These are phyloP conservation scores for Yamadazyma membranifaciens DNA, from an alignment of 1,139 yeast species.

Conservation along the genomic window DNA sequence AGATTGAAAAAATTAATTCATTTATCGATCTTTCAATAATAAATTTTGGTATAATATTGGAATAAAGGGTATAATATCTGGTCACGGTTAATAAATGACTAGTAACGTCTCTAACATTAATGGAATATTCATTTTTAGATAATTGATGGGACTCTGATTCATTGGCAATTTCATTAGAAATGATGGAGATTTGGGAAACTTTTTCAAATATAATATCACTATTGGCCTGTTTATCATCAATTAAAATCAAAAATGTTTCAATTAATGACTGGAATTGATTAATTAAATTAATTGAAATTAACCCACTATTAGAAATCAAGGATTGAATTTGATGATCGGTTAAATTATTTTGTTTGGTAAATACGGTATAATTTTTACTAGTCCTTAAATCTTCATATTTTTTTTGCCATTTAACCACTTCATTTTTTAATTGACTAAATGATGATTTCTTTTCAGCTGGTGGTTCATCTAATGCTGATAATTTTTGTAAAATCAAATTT, in stretches of 20 bases:
- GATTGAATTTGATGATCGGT: constrained; percentile 26
- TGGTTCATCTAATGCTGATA: constrained; percentile 17
- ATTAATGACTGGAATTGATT: constrained; percentile 47
- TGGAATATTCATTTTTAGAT: constrained; percentile 34
- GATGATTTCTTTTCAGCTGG: constrained; percentile 12
- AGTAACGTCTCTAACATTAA: constrained; percentile 62
- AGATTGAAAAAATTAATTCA: constrained; percentile 70
- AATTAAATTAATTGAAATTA: constrained; percentile 43
- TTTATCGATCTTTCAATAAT: constrained; percentile 77
- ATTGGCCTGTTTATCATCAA: constrained; percentile 34
- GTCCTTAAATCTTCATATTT: constrained; percentile 44
- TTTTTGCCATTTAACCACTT: constrained; percentile 44
- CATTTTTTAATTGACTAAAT: constrained; percentile 28
- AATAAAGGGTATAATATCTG: constrained; percentile 69
- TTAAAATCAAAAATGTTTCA: constrained; percentile 40
- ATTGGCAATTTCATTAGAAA: constrained; percentile 48
- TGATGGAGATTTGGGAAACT: constrained; percentile 50
- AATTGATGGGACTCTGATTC: constrained; percentile 38
- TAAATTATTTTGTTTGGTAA: constrained; percentile 22
- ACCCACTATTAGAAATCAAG: constrained; percentile 39
- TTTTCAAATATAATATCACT: constrained; percentile 51
- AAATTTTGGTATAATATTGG: constrained; percentile 64
- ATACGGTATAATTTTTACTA: constrained; percentile 22
- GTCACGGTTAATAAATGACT: constrained; percentile 78
- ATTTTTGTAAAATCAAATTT: constrained; percentile 23